These are phyloP conservation scores for Xerocomus spinulosus DNA, from an alignment of 768 basidiomycete species.

Conservation along the genomic window DNA sequence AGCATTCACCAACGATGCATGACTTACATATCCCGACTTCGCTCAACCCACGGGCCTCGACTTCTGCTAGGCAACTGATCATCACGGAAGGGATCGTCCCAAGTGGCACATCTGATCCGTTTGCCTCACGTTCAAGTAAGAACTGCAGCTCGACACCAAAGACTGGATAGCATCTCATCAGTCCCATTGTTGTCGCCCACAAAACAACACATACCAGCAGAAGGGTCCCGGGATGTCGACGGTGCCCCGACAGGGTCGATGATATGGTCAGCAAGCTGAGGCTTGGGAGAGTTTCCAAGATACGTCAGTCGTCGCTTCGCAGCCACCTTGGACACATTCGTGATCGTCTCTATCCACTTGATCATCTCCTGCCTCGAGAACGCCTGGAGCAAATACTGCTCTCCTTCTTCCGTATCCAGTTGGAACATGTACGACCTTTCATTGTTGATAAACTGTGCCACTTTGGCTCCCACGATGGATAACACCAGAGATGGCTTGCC, in stretches of 20 bases:
- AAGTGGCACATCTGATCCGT: slow-evolving; percentile 42
- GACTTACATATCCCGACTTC: slow-evolving; percentile 82
- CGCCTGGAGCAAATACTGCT: slow-evolving; percentile 76
- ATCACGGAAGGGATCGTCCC: slow-evolving; percentile 66
- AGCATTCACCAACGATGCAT: neutral
- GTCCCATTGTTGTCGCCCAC: neutral
- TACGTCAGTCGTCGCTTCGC: slow-evolving; percentile 80
- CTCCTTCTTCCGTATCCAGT: slow-evolving; percentile 83
- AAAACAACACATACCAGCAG: slow-evolving; percentile 51
- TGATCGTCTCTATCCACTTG: slow-evolving; percentile 75
- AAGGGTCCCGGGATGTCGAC: slow-evolving; percentile 63
- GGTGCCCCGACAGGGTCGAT: slow-evolving; percentile 48
- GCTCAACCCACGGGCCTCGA: slow-evolving; percentile 69
- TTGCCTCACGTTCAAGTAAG: slow-evolving; percentile 61
- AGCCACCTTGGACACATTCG: slow-evolving; percentile 63
- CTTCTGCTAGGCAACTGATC: slow-evolving; percentile 59
- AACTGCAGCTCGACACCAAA: slow-evolving; percentile 76
- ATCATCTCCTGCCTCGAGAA: slow-evolving; percentile 64
- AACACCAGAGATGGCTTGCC: slow-evolving; percentile 74
- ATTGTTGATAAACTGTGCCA: slow-evolving; percentile 69
- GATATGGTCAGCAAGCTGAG: slow-evolving; percentile 69
- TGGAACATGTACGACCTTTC: slow-evolving; percentile 81
- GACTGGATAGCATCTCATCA: slow-evolving; percentile 35
- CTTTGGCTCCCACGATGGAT: slow-evolving; percentile 67
- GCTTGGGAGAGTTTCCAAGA: slow-evolving; percentile 69